Evolutionary conservation across 2,329 filamentous ascomycete genomes (phyloP).

Genomic region (Diaporthe nobilis): DNA sequence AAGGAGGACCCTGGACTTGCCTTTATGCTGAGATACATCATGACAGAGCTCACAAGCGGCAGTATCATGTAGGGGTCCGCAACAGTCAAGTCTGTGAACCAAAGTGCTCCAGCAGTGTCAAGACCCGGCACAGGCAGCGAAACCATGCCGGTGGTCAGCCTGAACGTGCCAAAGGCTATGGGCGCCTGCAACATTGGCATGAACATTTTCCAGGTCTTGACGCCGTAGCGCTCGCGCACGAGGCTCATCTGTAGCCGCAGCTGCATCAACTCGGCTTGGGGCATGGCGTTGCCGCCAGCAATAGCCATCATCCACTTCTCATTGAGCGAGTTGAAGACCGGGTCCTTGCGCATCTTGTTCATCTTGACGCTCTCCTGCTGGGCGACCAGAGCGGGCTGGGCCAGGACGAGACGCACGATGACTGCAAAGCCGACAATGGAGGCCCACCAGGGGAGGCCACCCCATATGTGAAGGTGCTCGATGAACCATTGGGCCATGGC

Average conservation of each 20-base stretch:
- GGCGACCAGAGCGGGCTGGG: slow-evolving; percentile 75
- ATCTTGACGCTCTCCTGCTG: slow-evolving; percentile 75
- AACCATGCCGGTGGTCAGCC: slow-evolving; percentile 81
- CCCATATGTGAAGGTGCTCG: slow-evolving; percentile 85
- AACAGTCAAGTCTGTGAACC: slow-evolving; percentile 84
- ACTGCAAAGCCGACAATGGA: slow-evolving; percentile 78
- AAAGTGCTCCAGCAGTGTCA: slow-evolving; percentile 77
- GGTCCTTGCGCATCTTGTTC: slow-evolving; percentile 68
- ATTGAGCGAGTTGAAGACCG: slow-evolving; percentile 66
- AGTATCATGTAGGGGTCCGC: slow-evolving; percentile 84
- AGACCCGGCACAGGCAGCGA: slow-evolving; percentile 85
- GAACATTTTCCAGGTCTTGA: slow-evolving; percentile 65
- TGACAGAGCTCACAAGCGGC: slow-evolving; percentile 71
- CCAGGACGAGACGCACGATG: slow-evolving; percentile 73
- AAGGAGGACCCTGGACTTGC: slow-evolving; percentile 57
- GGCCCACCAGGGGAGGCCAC: slow-evolving; percentile 85
- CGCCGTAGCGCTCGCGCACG: slow-evolving; percentile 68
- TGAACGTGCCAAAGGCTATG: slow-evolving; percentile 85
- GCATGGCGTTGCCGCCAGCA: slow-evolving; percentile 52
- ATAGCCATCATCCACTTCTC: slow-evolving; percentile 64
- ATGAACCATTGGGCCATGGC: slow-evolving; percentile 80
- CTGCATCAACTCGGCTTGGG: slow-evolving; percentile 63
- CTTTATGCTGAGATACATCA: slow-evolving; percentile 71
- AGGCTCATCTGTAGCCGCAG: slow-evolving; percentile 61
- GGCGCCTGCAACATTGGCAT: slow-evolving; percentile 72